Base-by-base conservation (phyloP, 1,284 basidiomycete genomes). In the Xanthoconium separans region DNA sequence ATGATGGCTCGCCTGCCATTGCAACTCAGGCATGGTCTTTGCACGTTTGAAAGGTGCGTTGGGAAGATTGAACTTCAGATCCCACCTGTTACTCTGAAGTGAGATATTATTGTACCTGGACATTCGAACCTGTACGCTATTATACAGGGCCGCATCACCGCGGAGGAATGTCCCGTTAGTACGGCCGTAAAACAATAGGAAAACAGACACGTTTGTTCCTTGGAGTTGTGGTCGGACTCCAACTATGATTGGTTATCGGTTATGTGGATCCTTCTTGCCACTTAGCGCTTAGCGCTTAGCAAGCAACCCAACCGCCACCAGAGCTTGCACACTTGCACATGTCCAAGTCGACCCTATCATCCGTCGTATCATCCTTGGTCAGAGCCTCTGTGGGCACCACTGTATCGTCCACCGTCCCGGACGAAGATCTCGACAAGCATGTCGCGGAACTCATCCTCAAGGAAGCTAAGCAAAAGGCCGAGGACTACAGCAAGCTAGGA, bases 401-500 rank as follows among this genome's bases (percentile, higher is more conserved):
- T 0, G 77, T 91, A 0, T 68, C 85, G 0, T 66, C 73, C 41
- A 76, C 79, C 6, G 85, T 94, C 20, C 80, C 82, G 4, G 91
- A 95, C 66, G 85, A 87, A 30, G 91, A 95, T 63, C 81, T 97
- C 22, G 94, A 97, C 73, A 81, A 83, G 36, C 90, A 93, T 68
- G 91, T 97, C 29, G 91, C 92, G 4, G 87, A 92, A 50, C 79
- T 97, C 53, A 87, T 97, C 48, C 81, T 95, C 30, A 86, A 84
- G 60, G 95, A 97, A 70, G 94, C 95, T 0, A 93, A 91, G 75
- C 84, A 88, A 75, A 92, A 93, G 70, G 92, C 92, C 44, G 83
- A 87, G 61, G 75, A 71, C 54, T 93, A 91, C 61, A 74, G 75
- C 46, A 77, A 82, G 64, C 77, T 84, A 18, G 85, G 87, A 34